Conservation (phyloP, 352 stramenopile genomes). For the Phytophthora constricta region DNA sequence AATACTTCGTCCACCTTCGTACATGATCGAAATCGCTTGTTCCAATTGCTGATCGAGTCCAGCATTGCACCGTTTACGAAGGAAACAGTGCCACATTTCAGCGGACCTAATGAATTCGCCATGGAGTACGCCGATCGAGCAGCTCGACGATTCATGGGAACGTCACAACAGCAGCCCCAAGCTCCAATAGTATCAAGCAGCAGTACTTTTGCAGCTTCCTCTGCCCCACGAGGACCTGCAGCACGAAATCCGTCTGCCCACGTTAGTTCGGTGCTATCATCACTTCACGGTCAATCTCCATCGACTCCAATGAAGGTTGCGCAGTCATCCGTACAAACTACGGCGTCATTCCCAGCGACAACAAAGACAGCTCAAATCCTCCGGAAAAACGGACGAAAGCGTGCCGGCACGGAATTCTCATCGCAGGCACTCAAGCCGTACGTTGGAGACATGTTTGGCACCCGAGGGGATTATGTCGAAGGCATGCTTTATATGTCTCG, state of each 20-base stretch:
- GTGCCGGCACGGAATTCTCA: slow-evolving; percentile 33
- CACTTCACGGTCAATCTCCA: slow-evolving; percentile 1
- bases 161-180: slow-evolving; percentile 3
- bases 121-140: slow-evolving; percentile 67
- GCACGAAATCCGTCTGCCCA: slow-evolving; percentile 11
- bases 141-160: background rate
- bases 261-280: slow-evolving; percentile 9
- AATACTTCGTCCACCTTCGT: slow-evolving; percentile 1
- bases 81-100: slow-evolving; percentile 16
- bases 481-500: slow-evolving; percentile 89
- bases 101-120: slow-evolving; percentile 63
- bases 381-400: slow-evolving; percentile 61
- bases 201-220: background rate
- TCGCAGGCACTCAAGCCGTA: slow-evolving; percentile 69
- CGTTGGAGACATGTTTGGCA: slow-evolving; percentile 81
- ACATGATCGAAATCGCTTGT: slow-evolving; percentile 33
- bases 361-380: slow-evolving; percentile 30
- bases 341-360: slow-evolving; percentile 6
- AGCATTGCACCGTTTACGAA: slow-evolving; percentile 30
- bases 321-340: slow-evolving; percentile 7
- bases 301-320: slow-evolving; percentile 1
- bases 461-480: slow-evolving; percentile 83
- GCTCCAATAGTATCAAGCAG: background rate
- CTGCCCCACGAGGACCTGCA: slow-evolving; percentile 1
- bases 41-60: slow-evolving; percentile 46